These are phyloP conservation scores for Myrica gale DNA, from an alignment of 306 rosid genomes.

Conservation along the genomic window DNA sequence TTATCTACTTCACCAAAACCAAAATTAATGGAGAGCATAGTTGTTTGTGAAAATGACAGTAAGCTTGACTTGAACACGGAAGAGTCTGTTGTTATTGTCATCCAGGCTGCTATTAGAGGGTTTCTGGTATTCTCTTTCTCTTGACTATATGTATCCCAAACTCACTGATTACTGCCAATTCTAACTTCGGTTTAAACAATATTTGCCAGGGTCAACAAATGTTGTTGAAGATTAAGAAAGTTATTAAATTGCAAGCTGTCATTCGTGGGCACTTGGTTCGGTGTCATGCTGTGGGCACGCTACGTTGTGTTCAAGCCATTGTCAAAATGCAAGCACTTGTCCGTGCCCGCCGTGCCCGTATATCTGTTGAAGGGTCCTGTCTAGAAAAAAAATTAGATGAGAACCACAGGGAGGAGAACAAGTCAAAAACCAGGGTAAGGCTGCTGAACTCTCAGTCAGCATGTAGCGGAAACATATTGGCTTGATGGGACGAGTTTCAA, in stretches of 20 bases:
- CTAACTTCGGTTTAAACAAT: constrained; percentile 13
- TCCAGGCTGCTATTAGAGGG: constrained; percentile 79
- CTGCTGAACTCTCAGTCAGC: constrained; percentile 11
- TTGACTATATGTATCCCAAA: constrained; percentile 12
- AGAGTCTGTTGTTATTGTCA: constrained; percentile 56
- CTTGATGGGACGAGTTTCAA: not conserved
- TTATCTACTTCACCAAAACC: constrained; percentile 36
- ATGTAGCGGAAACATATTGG: not conserved
- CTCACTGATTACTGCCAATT: constrained; percentile 8
- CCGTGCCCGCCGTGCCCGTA: constrained; percentile 65
- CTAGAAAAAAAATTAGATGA: constrained; percentile 28
- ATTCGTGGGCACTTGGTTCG: constrained; percentile 92
- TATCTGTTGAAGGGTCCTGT: constrained; percentile 22
- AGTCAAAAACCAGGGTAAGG: constrained; percentile 48
- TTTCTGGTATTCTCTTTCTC: constrained; percentile 57
- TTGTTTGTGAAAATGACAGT: constrained; percentile 38
- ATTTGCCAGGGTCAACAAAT: constrained; percentile 60
- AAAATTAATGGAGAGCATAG: constrained; percentile 37
- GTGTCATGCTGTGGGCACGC: constrained; percentile 83
- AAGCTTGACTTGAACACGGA: constrained; percentile 42
- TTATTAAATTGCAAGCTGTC: constrained; percentile 89
- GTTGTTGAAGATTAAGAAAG: constrained; percentile 50
- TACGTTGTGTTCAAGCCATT: constrained; percentile 87
- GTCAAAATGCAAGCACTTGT: constrained; percentile 81
- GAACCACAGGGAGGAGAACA: constrained; percentile 28